Evolutionary conservation across 2,329 filamentous ascomycete species (phyloP).

Genomic region (Penicillium sp.): DNA sequence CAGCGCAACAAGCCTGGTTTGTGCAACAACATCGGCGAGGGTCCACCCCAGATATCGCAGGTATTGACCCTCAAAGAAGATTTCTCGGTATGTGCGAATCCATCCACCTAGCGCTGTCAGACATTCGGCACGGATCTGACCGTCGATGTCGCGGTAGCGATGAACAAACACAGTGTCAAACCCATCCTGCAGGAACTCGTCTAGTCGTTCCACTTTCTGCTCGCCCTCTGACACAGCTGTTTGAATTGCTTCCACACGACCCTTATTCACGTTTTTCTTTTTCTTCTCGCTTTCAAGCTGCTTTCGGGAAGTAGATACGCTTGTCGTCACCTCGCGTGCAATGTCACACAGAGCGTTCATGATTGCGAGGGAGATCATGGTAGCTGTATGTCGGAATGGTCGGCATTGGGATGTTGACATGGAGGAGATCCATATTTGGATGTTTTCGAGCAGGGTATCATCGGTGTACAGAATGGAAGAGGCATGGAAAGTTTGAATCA

Average conservation of each 20-base stretch:
- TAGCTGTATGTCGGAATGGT: constrained; percentile 91
- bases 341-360: constrained; percentile 74
- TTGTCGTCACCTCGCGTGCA: constrained; percentile 67
- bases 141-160: constrained; percentile 90
- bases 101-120: constrained; percentile 82
- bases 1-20: constrained; percentile 80
- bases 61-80: constrained; percentile 88
- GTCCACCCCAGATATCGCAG: constrained; percentile 95
- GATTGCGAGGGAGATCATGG: constrained; percentile 76
- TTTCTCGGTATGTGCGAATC: constrained; percentile 79
- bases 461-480: constrained; percentile 80
- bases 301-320: constrained; percentile 72
- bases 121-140: constrained; percentile 84
- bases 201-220: constrained; percentile 66
- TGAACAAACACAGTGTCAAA: constrained; percentile 94
- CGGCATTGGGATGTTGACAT: constrained; percentile 86
- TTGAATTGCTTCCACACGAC: constrained; percentile 70
- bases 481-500: constrained; percentile 76
- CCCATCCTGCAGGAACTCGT: constrained; percentile 74
- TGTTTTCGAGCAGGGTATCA: constrained; percentile 75
- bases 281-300: constrained; percentile 77
- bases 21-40: constrained; percentile 73
- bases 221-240: constrained; percentile 69
- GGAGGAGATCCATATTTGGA: constrained; percentile 83
- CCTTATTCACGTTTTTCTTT: constrained; percentile 71